Evolutionary conservation across 2,329 filamentous ascomycete genomes (phyloP).

Genomic region (Colletotrichum sp.): DNA sequence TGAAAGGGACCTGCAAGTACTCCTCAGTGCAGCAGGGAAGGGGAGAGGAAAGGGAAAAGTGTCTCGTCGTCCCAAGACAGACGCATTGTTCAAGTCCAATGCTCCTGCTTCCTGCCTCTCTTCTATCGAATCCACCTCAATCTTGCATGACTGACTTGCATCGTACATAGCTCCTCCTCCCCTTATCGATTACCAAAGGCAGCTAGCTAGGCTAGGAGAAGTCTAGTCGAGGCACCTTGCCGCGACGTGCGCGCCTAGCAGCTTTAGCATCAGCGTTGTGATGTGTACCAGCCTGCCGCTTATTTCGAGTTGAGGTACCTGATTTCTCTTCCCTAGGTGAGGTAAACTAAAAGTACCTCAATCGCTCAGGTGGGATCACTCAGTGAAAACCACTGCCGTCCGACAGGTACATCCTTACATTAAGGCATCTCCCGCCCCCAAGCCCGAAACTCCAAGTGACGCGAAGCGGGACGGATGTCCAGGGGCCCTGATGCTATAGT

Average conservation of each 20-base stretch:
- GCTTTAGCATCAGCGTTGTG: neutral
- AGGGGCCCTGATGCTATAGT: constrained; percentile 14
- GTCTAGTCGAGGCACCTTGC: neutral
- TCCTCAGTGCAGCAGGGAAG: neutral
- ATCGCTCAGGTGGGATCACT: neutral
- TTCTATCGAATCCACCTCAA: constrained; percentile 4
- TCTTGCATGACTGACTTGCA: constrained; percentile 15
- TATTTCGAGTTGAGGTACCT: neutral
- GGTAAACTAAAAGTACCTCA: neutral
- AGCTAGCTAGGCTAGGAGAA: neutral
- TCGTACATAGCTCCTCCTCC: neutral
- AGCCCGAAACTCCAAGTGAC: constrained; percentile 21
- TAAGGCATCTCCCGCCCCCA: constrained; percentile 8
- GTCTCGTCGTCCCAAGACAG: constrained; percentile 8
- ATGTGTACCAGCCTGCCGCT: neutral
- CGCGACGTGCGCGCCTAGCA: neutral
- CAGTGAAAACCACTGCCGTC: neutral
- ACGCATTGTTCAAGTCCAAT: constrained; percentile 14
- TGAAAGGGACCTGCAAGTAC: neutral
- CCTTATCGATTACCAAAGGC: constrained; percentile 14
- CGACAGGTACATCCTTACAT: neutral
- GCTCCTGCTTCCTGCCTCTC: neutral
- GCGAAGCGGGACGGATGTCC: constrained; percentile 16
- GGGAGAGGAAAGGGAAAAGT: neutral
- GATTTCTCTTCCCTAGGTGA: neutral